A percentile compares a stretch with the other conserved stretches of the same genome.
These are phyloP conservation scores for Cladosporium sp. DNA, from an alignment of 2,329 filamentous ascomycete genomes.

Conservation along the genomic window DNA sequence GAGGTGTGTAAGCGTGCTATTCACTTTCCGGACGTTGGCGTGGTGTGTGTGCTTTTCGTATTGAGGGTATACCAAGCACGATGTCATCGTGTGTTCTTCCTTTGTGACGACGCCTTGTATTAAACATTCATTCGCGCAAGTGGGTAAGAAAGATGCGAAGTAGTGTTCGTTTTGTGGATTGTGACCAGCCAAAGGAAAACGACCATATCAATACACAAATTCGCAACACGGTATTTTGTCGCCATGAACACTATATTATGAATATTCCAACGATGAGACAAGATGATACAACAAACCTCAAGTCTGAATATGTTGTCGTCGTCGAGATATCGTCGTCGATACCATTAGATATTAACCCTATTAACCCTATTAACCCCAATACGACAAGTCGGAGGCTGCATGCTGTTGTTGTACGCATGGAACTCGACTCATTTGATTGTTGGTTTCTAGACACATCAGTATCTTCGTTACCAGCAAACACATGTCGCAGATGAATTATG, in stretches of 20 bases:
- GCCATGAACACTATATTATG: neutral
- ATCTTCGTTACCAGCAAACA: neutral
- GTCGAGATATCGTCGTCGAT: conserved; percentile 1
- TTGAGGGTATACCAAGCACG: neutral
- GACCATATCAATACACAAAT: neutral
- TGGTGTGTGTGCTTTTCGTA: too few relatives aligned
- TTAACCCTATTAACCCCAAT: neutral
- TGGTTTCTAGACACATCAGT: neutral
- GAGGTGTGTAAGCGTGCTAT: too few relatives aligned
- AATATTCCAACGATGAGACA: neutral
- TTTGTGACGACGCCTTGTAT: too few relatives aligned
- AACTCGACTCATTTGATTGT: too few relatives aligned
- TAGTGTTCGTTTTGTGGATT: neutral
- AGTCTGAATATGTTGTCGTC: neutral
- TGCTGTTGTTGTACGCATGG: neutral
- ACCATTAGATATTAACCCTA: neutral
- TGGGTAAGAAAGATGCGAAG: too few relatives aligned
- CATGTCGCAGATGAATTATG: neutral
- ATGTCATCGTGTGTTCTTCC: neutral
- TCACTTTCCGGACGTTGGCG: too few relatives aligned
- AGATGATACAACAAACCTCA: neutral
- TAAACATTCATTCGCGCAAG: too few relatives aligned
- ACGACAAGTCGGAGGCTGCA: neutral
- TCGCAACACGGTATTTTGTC: neutral
- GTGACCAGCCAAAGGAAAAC: neutral